These are phyloP conservation scores for Raphanus raphanistrum DNA, from an alignment of 345 rosid genomes.

Conservation along the genomic window DNA sequence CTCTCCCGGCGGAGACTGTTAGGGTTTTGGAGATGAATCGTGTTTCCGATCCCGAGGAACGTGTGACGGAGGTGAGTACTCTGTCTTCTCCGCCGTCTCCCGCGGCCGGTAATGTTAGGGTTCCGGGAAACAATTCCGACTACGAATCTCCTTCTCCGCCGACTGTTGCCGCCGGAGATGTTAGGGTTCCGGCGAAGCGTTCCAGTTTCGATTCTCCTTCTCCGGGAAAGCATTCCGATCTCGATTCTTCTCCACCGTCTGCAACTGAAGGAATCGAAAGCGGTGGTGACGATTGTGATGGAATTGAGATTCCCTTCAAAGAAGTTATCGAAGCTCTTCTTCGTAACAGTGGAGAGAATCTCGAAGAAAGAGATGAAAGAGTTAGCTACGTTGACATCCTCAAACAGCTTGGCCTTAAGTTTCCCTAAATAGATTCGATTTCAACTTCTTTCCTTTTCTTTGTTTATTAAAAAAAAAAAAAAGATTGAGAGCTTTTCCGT, in stretches of 20 bases:
- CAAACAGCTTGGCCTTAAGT: not conserved
- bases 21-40: not conserved
- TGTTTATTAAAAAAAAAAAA: too few relatives aligned
- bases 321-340: slow-evolving; percentile 27
- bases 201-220: not conserved
- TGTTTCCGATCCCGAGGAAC: not conserved
- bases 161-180: too few relatives aligned
- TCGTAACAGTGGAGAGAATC: slow-evolving; percentile 25
- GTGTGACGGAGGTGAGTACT: not conserved
- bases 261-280: not conserved
- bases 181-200: not conserved
- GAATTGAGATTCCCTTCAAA: slow-evolving; percentile 5
- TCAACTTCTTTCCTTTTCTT: not conserved
- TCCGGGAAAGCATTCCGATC: not conserved
- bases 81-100: not conserved
- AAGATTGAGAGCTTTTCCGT: not conserved
- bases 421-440: slow-evolving; percentile 7
- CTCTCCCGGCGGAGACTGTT: not conserved
- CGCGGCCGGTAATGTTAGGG: not conserved
- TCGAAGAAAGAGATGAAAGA: not conserved
- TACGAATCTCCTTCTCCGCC: not conserved
- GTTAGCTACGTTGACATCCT: slow-evolving; percentile 19
- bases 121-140: not conserved
- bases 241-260: not conserved
- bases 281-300: not conserved